phyloP scores from a whole-genome alignment of 164 flowering plant genomes.

The Vitis cinerea region DNA sequence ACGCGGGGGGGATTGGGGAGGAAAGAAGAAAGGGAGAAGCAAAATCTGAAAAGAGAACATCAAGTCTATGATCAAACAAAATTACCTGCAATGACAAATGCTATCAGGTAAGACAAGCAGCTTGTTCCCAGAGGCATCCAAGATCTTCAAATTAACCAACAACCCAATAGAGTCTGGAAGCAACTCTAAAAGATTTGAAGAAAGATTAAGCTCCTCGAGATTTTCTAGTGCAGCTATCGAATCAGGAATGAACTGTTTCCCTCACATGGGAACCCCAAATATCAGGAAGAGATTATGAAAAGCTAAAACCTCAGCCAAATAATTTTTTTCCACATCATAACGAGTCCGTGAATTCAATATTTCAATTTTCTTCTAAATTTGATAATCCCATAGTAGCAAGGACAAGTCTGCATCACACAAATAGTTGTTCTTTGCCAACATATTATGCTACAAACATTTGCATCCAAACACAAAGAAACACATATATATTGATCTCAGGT shows the following conservation, averaged over 20 bases:
- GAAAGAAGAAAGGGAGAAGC: neutral
- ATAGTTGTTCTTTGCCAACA: neutral
- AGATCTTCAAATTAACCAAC: conserved; percentile 59
- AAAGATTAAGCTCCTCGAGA: conserved; percentile 75
- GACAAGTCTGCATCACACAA: too few species aligned
- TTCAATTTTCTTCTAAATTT: neutral
- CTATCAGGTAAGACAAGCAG: conserved; percentile 69
- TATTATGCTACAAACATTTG: neutral
- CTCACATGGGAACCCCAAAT: conserved; percentile 7
- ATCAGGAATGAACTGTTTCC: conserved; percentile 75
- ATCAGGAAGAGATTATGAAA: neutral
- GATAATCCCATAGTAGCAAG: too few species aligned
- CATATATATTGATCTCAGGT: neutral
- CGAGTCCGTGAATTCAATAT: neutral
- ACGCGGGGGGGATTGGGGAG: too few species aligned
- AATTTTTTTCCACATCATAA: too few species aligned
- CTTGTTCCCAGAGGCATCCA: conserved; percentile 79
- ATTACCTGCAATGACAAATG: conserved; percentile 83
- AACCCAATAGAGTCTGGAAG: conserved; percentile 91
- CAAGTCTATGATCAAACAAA: neutral
- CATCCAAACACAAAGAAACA: too few species aligned
- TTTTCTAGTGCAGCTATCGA: conserved; percentile 77
- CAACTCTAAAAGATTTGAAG: conserved; percentile 69
- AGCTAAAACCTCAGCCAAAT: neutral
- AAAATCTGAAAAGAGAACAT: neutral